phyloP scores from a whole-genome alignment of 1,139 yeast genomes.

The Yamadazyma dendronema region DNA sequence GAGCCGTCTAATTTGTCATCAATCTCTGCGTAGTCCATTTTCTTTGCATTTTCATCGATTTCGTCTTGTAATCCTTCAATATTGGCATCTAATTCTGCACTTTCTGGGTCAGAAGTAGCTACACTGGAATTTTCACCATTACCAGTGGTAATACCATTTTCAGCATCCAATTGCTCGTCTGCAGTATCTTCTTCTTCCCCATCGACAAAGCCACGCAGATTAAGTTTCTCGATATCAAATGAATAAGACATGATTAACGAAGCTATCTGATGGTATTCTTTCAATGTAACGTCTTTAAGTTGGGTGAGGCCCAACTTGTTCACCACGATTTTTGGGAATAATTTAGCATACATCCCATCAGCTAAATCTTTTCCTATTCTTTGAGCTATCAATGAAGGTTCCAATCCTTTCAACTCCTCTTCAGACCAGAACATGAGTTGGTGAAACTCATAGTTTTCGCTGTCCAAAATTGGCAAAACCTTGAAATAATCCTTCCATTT shows the following conservation, averaged over 20 bases:
- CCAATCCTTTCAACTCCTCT: constrained; percentile 46
- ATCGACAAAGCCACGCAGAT: constrained; percentile 16
- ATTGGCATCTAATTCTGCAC: neutral
- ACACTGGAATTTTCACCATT: constrained; percentile 2
- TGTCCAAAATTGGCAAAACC: constrained; percentile 56
- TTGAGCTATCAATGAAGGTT: constrained; percentile 68
- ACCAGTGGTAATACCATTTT: constrained; percentile 13
- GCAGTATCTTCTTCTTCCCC: constrained; percentile 18
- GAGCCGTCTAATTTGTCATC: neutral
- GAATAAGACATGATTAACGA: constrained; percentile 49
- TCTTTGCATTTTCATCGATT: neutral
- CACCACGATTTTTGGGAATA: constrained; percentile 24
- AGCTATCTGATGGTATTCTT: constrained; percentile 70
- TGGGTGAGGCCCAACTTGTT: constrained; percentile 23
- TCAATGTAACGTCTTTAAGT: constrained; percentile 39
- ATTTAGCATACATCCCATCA: constrained; percentile 49
- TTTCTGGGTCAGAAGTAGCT: constrained; percentile 15
- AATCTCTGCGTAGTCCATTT: neutral
- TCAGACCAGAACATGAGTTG: constrained; percentile 81
- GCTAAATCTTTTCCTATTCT: constrained; percentile 75
- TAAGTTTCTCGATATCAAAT: constrained; percentile 32
- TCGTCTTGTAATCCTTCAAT: neutral
- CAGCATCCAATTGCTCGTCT: constrained; percentile 17
- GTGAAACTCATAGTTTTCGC: constrained; percentile 42
- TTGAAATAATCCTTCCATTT: constrained; percentile 70